phyloP scores from a whole-genome alignment of 2,329 filamentous ascomycete genomes.

The Thyridium curvatum region DNA sequence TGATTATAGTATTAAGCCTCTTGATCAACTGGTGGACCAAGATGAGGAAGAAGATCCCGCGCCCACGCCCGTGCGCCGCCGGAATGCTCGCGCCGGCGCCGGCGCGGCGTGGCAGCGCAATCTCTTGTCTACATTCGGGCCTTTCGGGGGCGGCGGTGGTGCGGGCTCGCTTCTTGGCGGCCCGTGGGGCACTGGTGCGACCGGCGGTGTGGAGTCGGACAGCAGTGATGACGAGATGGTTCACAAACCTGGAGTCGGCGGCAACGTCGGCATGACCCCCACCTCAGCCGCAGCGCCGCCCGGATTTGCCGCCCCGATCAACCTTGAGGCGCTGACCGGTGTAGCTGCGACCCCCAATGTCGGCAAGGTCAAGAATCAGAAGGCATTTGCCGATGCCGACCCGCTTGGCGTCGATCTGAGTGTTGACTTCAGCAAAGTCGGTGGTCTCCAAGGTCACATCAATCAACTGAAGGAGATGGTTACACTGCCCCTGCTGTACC shows the following conservation, averaged over 20 bases:
- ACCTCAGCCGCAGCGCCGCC: constrained; percentile 36
- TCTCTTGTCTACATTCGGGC: constrained; percentile 84
- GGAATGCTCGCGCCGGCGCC: constrained; percentile 56
- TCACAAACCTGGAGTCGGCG: constrained; percentile 33
- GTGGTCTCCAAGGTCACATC: constrained; percentile 87
- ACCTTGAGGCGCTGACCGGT: constrained; percentile 31
- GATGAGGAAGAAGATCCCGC: constrained; percentile 64
- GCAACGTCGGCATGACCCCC: constrained; percentile 57
- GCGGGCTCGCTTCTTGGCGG: constrained; percentile 66
- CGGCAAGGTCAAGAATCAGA: constrained; percentile 89
- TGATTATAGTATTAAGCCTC: constrained; percentile 80
- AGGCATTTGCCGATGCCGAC: constrained; percentile 87
- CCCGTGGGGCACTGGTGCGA: constrained; percentile 66
- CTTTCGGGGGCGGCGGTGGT: constrained; percentile 82
- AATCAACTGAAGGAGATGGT: constrained; percentile 99
- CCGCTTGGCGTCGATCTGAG: constrained; percentile 88
- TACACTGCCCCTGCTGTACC: constrained; percentile 85
- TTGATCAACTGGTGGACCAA: constrained; percentile 68
- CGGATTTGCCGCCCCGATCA: constrained; percentile 19
- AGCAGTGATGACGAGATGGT: constrained; percentile 91
- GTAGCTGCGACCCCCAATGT: constrained; percentile 63
- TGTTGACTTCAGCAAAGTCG: constrained; percentile 91
- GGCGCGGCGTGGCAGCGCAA: constrained; percentile 66
- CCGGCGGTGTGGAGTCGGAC: constrained; percentile 82
- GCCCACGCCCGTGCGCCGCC: constrained; percentile 62